Evolutionary conservation across 345 rosid species (phyloP).

Genomic region (Anacardium occidentale): DNA sequence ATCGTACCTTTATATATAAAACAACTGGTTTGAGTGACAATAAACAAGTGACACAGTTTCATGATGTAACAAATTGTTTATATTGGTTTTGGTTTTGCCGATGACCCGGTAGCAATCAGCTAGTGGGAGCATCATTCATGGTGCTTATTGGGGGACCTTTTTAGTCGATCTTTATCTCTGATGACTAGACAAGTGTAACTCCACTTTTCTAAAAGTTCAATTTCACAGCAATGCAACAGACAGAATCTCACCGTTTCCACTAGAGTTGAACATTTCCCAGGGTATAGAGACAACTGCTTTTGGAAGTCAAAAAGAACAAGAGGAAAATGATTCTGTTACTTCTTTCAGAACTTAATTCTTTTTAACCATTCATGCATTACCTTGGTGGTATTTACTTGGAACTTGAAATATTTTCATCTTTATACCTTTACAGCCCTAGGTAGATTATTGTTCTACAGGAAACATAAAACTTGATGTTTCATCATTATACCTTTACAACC

Average conservation of each 20-base stretch:
- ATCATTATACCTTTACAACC: too few species aligned
- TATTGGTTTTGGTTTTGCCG: neutral
- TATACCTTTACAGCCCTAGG: too few species aligned
- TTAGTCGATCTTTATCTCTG: neutral
- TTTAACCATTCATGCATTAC: constrained; percentile 10
- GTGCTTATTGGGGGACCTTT: neutral
- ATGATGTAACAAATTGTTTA: neutral
- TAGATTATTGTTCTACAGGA: neutral
- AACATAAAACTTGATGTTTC: neutral
- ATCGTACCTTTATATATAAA: constrained; percentile 10
- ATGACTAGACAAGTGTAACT: neutral
- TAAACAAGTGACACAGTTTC: neutral
- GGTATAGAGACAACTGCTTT: neutral
- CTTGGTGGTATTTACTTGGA: neutral
- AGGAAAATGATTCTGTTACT: constrained; percentile 19
- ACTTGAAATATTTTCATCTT: constrained; percentile 6
- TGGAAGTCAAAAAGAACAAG: neutral
- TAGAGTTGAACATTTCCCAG: neutral
- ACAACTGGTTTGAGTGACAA: neutral
- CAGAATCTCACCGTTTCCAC: constrained; percentile 7
- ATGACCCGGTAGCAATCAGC: neutral
- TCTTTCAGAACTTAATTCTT: constrained; percentile 29
- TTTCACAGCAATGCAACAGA: neutral
- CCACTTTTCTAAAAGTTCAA: constrained; percentile 1
- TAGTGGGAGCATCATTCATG: neutral